Evolutionary conservation across 805 yeast genomes (phyloP).

Genomic region (Clavispora carvajalis): DNA sequence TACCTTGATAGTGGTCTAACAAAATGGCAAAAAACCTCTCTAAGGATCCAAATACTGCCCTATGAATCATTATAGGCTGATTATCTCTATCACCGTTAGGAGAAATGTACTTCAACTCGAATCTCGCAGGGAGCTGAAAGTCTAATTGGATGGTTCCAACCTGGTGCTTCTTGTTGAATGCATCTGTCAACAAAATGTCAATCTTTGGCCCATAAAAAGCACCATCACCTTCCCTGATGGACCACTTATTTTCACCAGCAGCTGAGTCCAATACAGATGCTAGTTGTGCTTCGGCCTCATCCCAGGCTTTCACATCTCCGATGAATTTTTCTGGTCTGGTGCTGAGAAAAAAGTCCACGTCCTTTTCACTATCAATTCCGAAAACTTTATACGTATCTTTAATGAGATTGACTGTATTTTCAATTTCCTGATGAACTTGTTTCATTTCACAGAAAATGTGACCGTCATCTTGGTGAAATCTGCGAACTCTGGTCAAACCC

Average conservation of each 20-base stretch:
- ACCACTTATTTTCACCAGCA: slow-evolving; percentile 54
- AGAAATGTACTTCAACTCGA: slow-evolving; percentile 61
- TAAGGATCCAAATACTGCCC: slow-evolving; percentile 93
- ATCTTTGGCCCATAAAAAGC: slow-evolving; percentile 97
- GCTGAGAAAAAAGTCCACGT: slow-evolving; percentile 60
- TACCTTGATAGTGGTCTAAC: slow-evolving; percentile 84
- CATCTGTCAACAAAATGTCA: slow-evolving; percentile 78
- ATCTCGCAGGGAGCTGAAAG: slow-evolving; percentile 87
- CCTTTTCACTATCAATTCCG: slow-evolving; percentile 45
- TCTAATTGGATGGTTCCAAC: slow-evolving; percentile 94
- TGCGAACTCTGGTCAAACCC: slow-evolving; percentile 87
- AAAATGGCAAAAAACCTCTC: slow-evolving; percentile 89
- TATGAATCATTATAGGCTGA: slow-evolving; percentile 89
- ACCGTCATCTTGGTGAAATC: slow-evolving; percentile 98
- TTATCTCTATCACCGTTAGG: slow-evolving; percentile 46
- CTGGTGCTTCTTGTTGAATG: slow-evolving; percentile 77
- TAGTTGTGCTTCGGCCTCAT: slow-evolving; percentile 69
- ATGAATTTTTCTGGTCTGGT: slow-evolving; percentile 83
- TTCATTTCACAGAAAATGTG: slow-evolving; percentile 84
- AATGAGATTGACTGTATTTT: slow-evolving; percentile 64
- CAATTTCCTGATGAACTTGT: slow-evolving; percentile 74
- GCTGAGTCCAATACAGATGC: slow-evolving; percentile 49
- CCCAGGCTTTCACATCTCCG: slow-evolving; percentile 78
- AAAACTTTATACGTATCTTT: slow-evolving; percentile 70
- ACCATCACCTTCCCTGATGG: slow-evolving; percentile 86